Conservation (phyloP, 305 asterid species). For the Caryopteris hybrid region DNA sequence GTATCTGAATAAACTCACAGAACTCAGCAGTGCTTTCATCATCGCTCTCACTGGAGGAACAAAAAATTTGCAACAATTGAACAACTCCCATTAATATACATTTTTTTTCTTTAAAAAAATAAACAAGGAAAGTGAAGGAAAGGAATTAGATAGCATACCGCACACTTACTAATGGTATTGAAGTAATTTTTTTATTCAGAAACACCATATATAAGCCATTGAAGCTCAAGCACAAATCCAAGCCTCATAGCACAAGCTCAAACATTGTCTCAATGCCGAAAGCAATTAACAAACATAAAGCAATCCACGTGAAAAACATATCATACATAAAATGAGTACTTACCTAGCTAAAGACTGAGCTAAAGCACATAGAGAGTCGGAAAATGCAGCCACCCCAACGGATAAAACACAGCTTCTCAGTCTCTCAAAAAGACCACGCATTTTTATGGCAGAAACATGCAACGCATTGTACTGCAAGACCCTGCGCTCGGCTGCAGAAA, state of each 20-base stretch:
- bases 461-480: slow-evolving; percentile 68
- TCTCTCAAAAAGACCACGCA: slow-evolving; percentile 71
- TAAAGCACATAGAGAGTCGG: slow-evolving; percentile 63
- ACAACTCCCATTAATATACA: background rate
- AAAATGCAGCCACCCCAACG: slow-evolving; percentile 43
- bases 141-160: background rate
- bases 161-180: background rate
- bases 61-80: slow-evolving; percentile 23
- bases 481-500: slow-evolving; percentile 78
- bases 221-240: background rate
- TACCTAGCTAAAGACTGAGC: slow-evolving; percentile 75
- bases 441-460: slow-evolving; percentile 73
- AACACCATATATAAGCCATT: background rate
- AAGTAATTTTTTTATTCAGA: background rate
- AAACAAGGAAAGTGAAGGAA: background rate
- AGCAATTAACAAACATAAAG: background rate
- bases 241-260: background rate
- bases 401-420: slow-evolving; percentile 65
- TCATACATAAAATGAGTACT: background rate
- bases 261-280: background rate
- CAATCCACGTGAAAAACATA: background rate
- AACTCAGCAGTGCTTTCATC: slow-evolving; percentile 65
- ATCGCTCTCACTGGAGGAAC: slow-evolving; percentile 52
- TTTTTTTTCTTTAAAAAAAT: background rate
- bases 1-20: slow-evolving; percentile 63